Evolutionary conservation across 495 filamentous ascomycete species (phyloP).

Genomic region (Penicillium odoratum): DNA sequence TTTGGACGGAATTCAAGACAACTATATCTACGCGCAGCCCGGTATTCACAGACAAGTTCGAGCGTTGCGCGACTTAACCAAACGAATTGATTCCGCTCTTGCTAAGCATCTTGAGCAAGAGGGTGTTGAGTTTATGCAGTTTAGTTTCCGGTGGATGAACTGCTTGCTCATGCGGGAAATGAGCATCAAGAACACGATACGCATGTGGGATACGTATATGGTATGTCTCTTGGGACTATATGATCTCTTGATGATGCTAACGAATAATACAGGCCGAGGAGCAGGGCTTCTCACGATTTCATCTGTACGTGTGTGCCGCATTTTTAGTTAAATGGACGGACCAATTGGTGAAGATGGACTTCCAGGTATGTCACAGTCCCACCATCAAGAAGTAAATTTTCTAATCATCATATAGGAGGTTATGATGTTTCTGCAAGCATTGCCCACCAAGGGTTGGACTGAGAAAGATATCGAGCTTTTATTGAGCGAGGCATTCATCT

Average conservation of each 20-base stretch:
- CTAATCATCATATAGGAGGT: conserved; percentile 62
- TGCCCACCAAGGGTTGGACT: conserved; percentile 93
- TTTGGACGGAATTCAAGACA: conserved; percentile 96
- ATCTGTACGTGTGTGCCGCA: conserved; percentile 96
- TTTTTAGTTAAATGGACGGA: conserved; percentile 99
- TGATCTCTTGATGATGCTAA: conserved; percentile 21
- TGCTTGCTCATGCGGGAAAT: conserved; percentile 97
- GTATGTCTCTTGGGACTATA: conserved; percentile 42
- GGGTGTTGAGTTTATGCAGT: conserved; percentile 97
- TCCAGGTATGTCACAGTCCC: conserved; percentile 50
- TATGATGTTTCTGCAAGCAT: conserved; percentile 98
- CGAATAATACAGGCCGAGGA: conserved; percentile 74
- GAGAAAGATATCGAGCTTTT: conserved; percentile 97
- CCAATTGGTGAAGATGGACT: conserved; percentile 95
- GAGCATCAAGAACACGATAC: conserved; percentile 89
- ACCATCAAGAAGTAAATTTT: neutral
- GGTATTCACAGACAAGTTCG: conserved; percentile 93
- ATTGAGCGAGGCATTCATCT: conserved; percentile 93
- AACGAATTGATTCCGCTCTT: conserved; percentile 79
- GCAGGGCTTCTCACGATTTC: conserved; percentile 96
- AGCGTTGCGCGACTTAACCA: conserved; percentile 83
- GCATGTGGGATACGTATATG: conserved; percentile 99
- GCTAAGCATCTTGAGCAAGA: conserved; percentile 87
- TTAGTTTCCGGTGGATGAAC: conserved; percentile 99
- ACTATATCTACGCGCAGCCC: conserved; percentile 96